These are phyloP conservation scores for Colletotrichum limetticola DNA, from an alignment of 2,329 filamentous ascomycete species.

Conservation along the genomic window DNA sequence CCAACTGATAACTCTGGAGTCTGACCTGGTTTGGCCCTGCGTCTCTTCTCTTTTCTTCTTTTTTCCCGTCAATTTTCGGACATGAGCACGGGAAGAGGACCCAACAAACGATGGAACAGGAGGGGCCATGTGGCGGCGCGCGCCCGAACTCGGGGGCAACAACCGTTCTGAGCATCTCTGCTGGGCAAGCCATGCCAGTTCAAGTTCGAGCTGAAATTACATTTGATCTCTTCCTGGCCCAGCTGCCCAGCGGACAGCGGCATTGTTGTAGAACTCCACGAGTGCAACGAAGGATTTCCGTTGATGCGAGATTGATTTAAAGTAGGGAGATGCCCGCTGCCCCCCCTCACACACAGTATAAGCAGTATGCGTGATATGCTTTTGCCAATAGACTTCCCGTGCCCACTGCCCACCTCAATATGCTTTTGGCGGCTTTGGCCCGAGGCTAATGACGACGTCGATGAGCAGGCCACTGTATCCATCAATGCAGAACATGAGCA, in stretches of 20 bases:
- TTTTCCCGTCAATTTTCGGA: neutral
- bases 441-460: neutral
- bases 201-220: neutral
- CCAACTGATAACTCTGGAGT: neutral
- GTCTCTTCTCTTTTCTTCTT: neutral
- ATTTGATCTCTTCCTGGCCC: conserved; percentile 14
- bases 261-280: neutral
- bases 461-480: neutral
- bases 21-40: neutral
- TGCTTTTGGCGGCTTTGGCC: neutral
- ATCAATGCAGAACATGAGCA: neutral
- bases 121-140: conserved; percentile 6
- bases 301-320: conserved; percentile 24
- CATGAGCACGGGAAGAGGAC: neutral
- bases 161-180: neutral
- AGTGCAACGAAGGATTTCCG: neutral
- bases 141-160: neutral
- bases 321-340: conserved; percentile 3
- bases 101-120: neutral
- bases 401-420: conserved; percentile 7
- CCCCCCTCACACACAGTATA: neutral
- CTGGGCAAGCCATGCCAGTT: neutral
- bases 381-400: conserved; percentile 26
- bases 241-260: neutral
- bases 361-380: neutral